Conservation (phyloP, 169 alveolate species). For the Theileria annulata region DNA sequence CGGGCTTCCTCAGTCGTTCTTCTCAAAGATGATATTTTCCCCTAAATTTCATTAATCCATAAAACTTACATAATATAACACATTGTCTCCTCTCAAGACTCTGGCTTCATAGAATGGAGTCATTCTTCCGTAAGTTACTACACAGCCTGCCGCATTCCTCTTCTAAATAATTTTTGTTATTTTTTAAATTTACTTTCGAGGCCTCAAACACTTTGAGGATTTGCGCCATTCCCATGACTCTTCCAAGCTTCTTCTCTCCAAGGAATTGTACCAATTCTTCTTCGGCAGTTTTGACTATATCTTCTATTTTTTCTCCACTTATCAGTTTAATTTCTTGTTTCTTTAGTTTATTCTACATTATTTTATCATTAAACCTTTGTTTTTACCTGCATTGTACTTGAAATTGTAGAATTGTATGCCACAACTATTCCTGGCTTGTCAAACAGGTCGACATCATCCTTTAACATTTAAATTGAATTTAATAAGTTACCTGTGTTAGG, state of each 20-base stretch:
- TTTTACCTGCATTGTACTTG: neutral
- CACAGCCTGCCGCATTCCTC: constrained; percentile 63
- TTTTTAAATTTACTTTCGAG: constrained; percentile 22
- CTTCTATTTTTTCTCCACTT: constrained; percentile 40
- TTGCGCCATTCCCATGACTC: constrained; percentile 40
- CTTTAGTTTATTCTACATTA: neutral
- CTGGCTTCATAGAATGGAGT: constrained; percentile 28
- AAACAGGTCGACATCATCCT: neutral
- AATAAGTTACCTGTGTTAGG: neutral
- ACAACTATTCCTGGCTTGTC: neutral
- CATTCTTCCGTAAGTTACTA: constrained; percentile 44
- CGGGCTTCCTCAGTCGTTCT: constrained; percentile 36
- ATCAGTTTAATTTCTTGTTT: constrained; percentile 21
- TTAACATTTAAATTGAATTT: neutral
- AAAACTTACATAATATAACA: constrained; percentile 32
- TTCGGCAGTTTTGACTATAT: constrained; percentile 29
- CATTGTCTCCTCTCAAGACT: constrained; percentile 44
- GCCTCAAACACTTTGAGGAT: constrained; percentile 57
- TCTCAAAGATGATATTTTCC: constrained; percentile 54
- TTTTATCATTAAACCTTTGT: neutral
- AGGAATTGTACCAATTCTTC: constrained; percentile 13
- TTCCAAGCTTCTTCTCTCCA: constrained; percentile 46
- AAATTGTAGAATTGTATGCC: neutral
- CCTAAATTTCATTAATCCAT: constrained; percentile 1
- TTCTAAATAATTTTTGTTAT: constrained; percentile 7